phyloP scores from a whole-genome alignment of 2,329 filamentous ascomycete genomes.

The Aspergillus puulaauensis region DNA sequence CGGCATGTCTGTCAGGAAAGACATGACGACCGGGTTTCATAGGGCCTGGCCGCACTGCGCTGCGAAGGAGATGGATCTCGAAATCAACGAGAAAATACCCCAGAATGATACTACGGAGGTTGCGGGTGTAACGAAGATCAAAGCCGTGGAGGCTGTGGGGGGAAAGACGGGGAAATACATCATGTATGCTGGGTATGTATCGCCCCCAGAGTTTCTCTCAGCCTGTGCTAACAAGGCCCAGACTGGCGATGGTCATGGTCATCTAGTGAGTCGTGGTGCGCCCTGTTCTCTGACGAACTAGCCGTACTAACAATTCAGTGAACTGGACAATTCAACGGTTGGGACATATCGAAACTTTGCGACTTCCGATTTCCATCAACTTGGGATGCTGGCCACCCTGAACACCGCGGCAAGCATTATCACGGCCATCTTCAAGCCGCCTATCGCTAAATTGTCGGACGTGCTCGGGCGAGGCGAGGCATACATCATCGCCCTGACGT shows the following conservation, averaged over 20 bases:
- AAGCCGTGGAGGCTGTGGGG: constrained; percentile 29
- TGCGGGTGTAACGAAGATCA: constrained; percentile 27
- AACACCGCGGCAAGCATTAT: constrained; percentile 40
- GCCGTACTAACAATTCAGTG: constrained; percentile 21
- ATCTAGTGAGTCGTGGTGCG: constrained; percentile 24
- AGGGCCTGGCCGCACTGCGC: constrained; percentile 1
- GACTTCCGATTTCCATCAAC: constrained; percentile 38
- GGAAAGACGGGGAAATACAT: constrained; percentile 31
- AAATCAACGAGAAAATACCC: constrained; percentile 6
- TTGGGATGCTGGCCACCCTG: constrained; percentile 36
- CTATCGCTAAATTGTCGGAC: constrained; percentile 45
- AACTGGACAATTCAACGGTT: constrained; percentile 39
- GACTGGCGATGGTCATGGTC: constrained; percentile 31
- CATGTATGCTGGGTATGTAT: constrained; percentile 27
- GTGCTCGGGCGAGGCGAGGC: constrained; percentile 43
- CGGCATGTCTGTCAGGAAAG: constrained; percentile 6
- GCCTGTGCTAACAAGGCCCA: constrained; percentile 14
- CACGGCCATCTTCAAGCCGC: constrained; percentile 41
- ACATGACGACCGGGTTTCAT: neutral
- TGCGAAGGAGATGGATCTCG: constrained; percentile 11
- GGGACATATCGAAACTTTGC: constrained; percentile 44
- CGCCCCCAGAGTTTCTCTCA: neutral
- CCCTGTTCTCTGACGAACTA: neutral
- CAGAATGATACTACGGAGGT: constrained; percentile 9
- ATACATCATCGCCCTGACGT: constrained; percentile 34